phyloP scores from a whole-genome alignment of 495 filamentous ascomycete species.

The Podospora appendiculata region DNA sequence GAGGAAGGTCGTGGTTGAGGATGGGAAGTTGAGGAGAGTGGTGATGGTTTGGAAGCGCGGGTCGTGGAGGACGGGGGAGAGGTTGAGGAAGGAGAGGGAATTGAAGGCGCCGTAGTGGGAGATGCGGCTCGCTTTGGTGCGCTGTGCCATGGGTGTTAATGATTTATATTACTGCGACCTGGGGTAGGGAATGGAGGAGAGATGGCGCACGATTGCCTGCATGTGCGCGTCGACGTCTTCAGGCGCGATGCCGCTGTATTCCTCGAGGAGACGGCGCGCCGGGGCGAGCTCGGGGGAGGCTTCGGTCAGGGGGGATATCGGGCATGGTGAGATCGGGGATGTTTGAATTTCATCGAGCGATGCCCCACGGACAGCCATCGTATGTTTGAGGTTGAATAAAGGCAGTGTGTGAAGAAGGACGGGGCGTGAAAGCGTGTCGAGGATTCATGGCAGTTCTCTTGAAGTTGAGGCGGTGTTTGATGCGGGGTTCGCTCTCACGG shows the following conservation, averaged over 20 bases:
- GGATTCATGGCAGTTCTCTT: too few species aligned
- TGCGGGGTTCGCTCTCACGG: too few species aligned
- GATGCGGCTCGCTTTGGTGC: conserved; percentile 24
- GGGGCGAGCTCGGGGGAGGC: not conserved
- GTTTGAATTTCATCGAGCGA: too few species aligned
- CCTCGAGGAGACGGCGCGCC: conserved; percentile 3
- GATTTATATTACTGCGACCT: not conserved
- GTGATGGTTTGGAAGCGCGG: conserved; percentile 3
- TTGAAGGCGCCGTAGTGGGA: conserved; percentile 49
- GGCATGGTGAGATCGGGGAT: too few species aligned
- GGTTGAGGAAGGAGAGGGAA: conserved; percentile 42
- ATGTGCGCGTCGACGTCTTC: conserved; percentile 3
- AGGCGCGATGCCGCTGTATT: conserved; percentile 5
- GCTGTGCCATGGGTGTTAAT: not conserved
- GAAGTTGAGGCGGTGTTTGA: too few species aligned
- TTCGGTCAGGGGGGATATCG: not conserved
- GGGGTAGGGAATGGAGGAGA: not conserved
- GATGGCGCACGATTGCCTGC: not conserved
- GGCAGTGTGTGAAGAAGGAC: too few species aligned
- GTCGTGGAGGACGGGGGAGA: conserved; percentile 23
- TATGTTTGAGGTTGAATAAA: too few species aligned
- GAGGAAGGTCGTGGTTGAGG: conserved; percentile 21
- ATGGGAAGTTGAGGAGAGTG: conserved; percentile 22
- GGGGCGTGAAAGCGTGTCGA: too few species aligned
- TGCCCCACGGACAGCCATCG: too few species aligned